Evolutionary conservation across 2,329 filamentous ascomycete genomes (phyloP).

Genomic region (Pleoardoris graminearum): DNA sequence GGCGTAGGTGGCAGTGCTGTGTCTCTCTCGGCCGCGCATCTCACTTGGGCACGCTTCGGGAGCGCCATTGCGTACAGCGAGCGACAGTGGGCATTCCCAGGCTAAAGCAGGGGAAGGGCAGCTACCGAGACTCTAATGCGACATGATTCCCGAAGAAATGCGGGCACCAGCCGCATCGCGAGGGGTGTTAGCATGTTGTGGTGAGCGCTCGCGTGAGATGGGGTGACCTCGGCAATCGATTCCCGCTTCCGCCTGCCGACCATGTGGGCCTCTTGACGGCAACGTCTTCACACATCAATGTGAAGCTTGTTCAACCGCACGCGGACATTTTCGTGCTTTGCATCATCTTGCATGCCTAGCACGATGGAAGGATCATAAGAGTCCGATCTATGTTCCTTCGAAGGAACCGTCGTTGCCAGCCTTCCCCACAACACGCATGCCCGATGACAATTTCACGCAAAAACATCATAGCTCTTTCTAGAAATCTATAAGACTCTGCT

Average conservation of each 20-base stretch:
- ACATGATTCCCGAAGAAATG: not conserved
- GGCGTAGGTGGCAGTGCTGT: constrained; percentile 22
- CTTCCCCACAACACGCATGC: not conserved
- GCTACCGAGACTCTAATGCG: not conserved
- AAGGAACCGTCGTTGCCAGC: not conserved
- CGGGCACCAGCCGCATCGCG: not conserved
- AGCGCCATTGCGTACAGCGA: constrained; percentile 1
- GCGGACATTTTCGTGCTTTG: not conserved
- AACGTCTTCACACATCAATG: not conserved
- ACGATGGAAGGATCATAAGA: not conserved
- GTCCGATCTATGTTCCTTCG: not conserved
- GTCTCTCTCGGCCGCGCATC: constrained; percentile 44
- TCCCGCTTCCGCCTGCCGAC: not conserved
- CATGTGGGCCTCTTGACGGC: not conserved
- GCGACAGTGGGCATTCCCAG: constrained; percentile 3
- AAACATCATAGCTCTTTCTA: not conserved
- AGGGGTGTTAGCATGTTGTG: not conserved
- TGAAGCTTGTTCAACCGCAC: constrained; percentile 3
- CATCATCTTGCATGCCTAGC: constrained; percentile 1
- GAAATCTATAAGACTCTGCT: not conserved
- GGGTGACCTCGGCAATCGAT: constrained; percentile 3
- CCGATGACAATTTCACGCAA: not conserved
- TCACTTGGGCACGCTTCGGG: constrained; percentile 20
- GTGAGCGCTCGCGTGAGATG: constrained; percentile 6
- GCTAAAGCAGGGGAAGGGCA: constrained; percentile 1